A percentile compares a stretch with the other conserved stretches of the same genome.
Conservation (phyloP, 305 asterid species). For the Withania somnifera region DNA sequence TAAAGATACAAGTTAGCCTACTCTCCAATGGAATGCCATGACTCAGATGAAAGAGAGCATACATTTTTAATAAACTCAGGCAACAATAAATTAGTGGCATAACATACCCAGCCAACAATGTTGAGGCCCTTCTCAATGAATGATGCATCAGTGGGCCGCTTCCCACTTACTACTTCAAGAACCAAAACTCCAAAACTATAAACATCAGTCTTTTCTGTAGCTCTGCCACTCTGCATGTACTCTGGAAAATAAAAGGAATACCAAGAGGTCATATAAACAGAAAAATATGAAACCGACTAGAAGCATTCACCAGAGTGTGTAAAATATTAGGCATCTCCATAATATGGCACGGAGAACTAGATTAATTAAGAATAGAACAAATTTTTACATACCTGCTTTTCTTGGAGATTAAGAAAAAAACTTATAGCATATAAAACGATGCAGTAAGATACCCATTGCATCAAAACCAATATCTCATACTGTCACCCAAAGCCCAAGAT, state of each 20-base stretch:
- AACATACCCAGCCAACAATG: constrained; percentile 91
- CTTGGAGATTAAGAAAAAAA: no score
- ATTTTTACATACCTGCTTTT: no score
- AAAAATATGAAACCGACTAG: no score
- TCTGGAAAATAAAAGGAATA: constrained; percentile 26
- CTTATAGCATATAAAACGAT: no score
- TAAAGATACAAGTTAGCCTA: not conserved
- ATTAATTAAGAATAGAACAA: no score
- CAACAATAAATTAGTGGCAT: not conserved
- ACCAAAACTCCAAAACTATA: constrained; percentile 87
- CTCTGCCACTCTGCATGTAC: constrained; percentile 97
- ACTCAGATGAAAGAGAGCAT: not conserved
- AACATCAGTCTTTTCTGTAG: constrained; percentile 89
- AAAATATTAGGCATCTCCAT: no score
- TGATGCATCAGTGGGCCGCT: constrained; percentile 85
- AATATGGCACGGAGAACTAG: no score
- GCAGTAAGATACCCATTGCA: no score
- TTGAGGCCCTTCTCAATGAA: constrained; percentile 93
- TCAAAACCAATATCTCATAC: no score
- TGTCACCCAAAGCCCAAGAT: no score
- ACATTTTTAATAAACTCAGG: not conserved
- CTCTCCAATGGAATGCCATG: not conserved
- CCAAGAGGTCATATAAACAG: not conserved
- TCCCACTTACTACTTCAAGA: constrained; percentile 79
- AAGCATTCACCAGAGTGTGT: no score